Base-by-base conservation (phyloP, 129 eudicot species). In the Chrysanthemum makinoi region DNA sequence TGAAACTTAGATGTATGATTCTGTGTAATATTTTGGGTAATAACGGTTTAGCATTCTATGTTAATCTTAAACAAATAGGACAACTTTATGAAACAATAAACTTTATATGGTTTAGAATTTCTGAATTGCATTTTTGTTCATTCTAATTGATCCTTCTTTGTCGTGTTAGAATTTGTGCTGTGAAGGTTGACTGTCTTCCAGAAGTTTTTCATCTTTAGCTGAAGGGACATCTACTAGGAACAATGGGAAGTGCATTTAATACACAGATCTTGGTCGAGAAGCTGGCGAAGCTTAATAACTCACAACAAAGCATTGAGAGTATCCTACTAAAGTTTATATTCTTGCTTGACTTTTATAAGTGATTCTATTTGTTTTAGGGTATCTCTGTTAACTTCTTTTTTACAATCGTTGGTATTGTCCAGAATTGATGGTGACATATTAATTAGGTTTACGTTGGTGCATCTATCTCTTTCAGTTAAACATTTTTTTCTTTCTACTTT, bases 231-330 rank as follows among this genome's bases (percentile, higher is more conserved):
- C 33, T 24, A 66, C 20, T 28, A 28, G 63, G 65, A 14, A 81
- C 17, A 66, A 91, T 91, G 98, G 86, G 86, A 46, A 84, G 93
- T 67, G 74, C 88, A 72, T 94, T 94, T 76, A 94, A 87, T 83
- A 75, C 96, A 7, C 95, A 89, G 50, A 89, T 94, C 46, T 73
- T 94, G 83, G 86, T 82, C 70, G 98, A 89, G 65, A 94, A 94
- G 96, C 85, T 94, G 81, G 72, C 88, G 15, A 89, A 87, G 84
- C 95, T 94, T 73, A 94, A 87, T 69, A 89, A 72, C 74, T 83
- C 98, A 55, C 98, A 94, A 75, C 96, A 89, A 78, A 94, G 98
- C 80, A 94, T 94, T 73, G 98, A 94, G 82, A 89, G 98, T 94
- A 94, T 94, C 98, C 96, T 88, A 39, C 63, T 62, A 50, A 58